phyloP scores from a whole-genome alignment of 1,284 basidiomycete genomes.

The Ustilago hordei region DNA sequence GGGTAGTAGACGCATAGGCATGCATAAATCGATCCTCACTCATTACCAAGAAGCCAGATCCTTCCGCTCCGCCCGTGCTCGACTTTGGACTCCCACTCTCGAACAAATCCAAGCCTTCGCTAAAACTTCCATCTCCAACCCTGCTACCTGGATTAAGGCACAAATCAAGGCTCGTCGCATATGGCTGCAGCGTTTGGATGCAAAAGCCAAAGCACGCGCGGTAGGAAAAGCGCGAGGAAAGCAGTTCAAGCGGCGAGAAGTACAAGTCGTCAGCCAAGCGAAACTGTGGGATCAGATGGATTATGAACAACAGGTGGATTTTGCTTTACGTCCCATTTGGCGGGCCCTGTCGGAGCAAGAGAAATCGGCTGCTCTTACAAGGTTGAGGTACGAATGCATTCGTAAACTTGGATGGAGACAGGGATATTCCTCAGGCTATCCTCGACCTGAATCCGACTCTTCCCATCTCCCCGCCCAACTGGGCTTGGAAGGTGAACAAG shows the following conservation, averaged over 20 bases:
- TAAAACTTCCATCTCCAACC: conserved; percentile 20
- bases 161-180: conserved; percentile 25
- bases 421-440: conserved; percentile 66
- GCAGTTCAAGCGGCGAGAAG: not conserved
- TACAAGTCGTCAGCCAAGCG: not conserved
- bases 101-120: conserved; percentile 18
- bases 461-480: conserved; percentile 31
- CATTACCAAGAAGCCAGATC: conserved; percentile 32
- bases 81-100: conserved; percentile 43
- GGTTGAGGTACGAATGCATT: conserved; percentile 50
- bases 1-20: not conserved
- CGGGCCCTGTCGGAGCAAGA: conserved; percentile 26
- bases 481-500: conserved; percentile 21
- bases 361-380: conserved; percentile 37
- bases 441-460: conserved; percentile 29
- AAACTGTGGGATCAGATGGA: conserved; percentile 43
- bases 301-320: conserved; percentile 49
- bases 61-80: conserved; percentile 49
- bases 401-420: conserved; percentile 65
- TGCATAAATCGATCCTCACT: conserved; percentile 23
- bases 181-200: conserved; percentile 1
- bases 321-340: conserved; percentile 50
- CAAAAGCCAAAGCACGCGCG: not conserved
- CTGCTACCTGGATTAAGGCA: conserved; percentile 24
- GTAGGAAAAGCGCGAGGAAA: too few species aligned